Conservation (phyloP, 2,329 filamentous ascomycete genomes). For the Trichoderma sp. region DNA sequence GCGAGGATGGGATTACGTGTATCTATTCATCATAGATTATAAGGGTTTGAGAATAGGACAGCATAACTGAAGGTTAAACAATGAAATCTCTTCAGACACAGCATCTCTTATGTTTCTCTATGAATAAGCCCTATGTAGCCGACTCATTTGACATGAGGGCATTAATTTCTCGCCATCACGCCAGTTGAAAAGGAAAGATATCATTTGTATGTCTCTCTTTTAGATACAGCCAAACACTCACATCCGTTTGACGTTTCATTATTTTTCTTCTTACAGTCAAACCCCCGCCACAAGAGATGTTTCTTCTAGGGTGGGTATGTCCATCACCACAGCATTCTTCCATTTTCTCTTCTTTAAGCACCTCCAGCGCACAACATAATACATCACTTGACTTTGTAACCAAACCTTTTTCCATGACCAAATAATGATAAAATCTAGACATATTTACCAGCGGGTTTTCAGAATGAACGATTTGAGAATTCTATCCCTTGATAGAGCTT, state of each 20-base stretch:
- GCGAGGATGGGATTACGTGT: slow-evolving; percentile 16
- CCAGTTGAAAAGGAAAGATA: background rate
- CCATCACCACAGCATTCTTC: background rate
- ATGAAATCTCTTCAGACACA: background rate
- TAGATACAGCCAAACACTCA: background rate
- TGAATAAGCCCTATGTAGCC: background rate
- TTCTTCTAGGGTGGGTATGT: background rate
- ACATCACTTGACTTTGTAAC: background rate
- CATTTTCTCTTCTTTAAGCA: background rate
- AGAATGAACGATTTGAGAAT: background rate
- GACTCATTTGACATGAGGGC: background rate
- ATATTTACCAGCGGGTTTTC: background rate
- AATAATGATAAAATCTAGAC: background rate
- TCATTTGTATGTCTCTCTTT: background rate
- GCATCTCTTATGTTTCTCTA: background rate
- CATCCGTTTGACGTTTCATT: background rate
- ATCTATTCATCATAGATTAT: slow-evolving; percentile 19
- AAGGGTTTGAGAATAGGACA: slow-evolving; percentile 1
- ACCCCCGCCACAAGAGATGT: background rate
- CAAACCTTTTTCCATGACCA: background rate
- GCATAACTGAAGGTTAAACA: background rate
- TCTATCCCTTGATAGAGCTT: background rate
- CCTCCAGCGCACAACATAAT: background rate
- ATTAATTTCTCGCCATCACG: background rate
- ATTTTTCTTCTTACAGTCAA: background rate